Evolutionary conservation across 345 rosid genomes (phyloP), one percentile per base, ranked within the genome.

Genomic region (Populus pruinosa): DNA sequence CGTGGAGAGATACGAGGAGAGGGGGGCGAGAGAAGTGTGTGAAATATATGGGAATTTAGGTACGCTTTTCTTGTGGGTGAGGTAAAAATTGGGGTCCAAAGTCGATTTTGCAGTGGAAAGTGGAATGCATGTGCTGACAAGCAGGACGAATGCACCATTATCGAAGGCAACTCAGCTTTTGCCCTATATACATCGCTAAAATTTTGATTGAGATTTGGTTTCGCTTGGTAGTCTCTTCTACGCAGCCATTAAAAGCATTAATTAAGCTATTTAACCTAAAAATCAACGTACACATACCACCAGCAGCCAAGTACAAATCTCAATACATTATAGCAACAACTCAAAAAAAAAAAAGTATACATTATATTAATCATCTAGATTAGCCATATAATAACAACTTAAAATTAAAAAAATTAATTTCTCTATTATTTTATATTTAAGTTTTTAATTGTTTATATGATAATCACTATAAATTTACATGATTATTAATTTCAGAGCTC

Each of bases 81-180:
- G 84, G 84, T 62, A 29, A 76, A 81, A 76, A 44, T 61, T 27
- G 29, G 66, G 83, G 90, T 86, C 88, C 94, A 87, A 90, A 90
- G 92, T 87, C 85, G 90, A 87, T 87, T 82, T 86, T 85, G 93
- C 76, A 87, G 94, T 85, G 94, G 93, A 94, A 92, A 93, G 98
- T 89, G 97, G 93, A 86, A 80, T 87, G 92, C 98, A 93, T 93
- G 97, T 94, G 97, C 85, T 89, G 91, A 89, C 93, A 88, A 88
- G 89, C 76, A 81, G 82, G 88, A 87, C 83, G 88, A 80, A 62
- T 80, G 88, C 88, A 83, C 82, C 88, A 85, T 91, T 88, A 87
- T 86, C 90, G 87, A 91, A 89, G 96, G 92, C 92, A 87, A 83
- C 86, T 86, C 91, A 87, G 90, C 93, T 89, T 88, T 88, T 86